Conservation (phyloP, 257 asterid species). For the Penstemon barbatus region DNA sequence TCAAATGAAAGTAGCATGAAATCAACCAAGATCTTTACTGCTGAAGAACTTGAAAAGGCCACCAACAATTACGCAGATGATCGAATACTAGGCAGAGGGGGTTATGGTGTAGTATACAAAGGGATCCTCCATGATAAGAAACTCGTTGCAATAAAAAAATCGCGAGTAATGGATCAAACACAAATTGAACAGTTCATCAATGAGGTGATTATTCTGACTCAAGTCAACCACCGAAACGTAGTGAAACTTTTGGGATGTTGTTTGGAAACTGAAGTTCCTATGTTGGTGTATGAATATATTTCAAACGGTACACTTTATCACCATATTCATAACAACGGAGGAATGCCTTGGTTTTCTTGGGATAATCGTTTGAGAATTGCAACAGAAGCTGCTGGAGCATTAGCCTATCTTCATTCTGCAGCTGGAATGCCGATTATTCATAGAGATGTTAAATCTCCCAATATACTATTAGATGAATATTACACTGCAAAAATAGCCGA, state of each 20-base stretch:
- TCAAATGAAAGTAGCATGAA: constrained; percentile 24
- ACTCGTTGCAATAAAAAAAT: constrained; percentile 43
- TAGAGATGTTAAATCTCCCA: constrained; percentile 48
- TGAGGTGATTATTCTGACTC: constrained; percentile 50
- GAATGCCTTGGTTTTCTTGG: constrained; percentile 45
- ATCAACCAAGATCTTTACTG: constrained; percentile 38
- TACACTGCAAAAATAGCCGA: constrained; percentile 46
- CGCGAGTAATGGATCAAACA: constrained; percentile 34
- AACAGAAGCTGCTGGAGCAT: constrained; percentile 41
- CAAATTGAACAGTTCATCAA: constrained; percentile 44
- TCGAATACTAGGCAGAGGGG: constrained; percentile 48
- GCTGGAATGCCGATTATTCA: constrained; percentile 44
- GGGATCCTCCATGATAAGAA: constrained; percentile 37
- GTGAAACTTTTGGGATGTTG: constrained; percentile 51
- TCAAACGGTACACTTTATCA: constrained; percentile 35
- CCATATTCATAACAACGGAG: constrained; percentile 38
- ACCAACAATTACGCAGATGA: constrained; percentile 44
- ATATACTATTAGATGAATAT: constrained; percentile 36
- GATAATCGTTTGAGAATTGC: constrained; percentile 42
- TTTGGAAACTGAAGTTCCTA: constrained; percentile 46
- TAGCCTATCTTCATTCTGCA: constrained; percentile 49
- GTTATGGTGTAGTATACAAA: constrained; percentile 45
- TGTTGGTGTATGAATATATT: constrained; percentile 38
- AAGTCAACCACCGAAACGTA: constrained; percentile 44
- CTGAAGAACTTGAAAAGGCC: constrained; percentile 43